Conservation (phyloP, 2,329 filamentous ascomycete genomes). For the Penicillium sp. region DNA sequence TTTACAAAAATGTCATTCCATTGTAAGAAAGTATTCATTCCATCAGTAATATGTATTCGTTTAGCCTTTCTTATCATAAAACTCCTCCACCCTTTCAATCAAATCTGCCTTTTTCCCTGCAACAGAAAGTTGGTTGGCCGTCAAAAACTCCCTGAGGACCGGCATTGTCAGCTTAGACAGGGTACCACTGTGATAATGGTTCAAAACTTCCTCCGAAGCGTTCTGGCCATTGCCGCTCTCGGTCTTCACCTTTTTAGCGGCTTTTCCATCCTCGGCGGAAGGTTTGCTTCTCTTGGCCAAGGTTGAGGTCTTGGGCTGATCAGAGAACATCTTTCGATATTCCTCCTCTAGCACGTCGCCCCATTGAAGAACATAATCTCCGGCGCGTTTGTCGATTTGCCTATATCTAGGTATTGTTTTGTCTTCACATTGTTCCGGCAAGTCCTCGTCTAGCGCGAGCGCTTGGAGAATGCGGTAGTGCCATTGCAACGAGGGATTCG, state of each 20-base stretch:
- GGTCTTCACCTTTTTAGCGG: constrained; percentile 47
- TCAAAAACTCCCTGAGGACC: constrained; percentile 45
- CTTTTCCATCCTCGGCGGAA: constrained; percentile 22
- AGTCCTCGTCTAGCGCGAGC: constrained; percentile 84
- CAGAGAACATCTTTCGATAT: constrained; percentile 41
- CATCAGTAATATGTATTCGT: neutral
- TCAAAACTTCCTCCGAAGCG: constrained; percentile 37
- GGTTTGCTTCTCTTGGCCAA: constrained; percentile 44
- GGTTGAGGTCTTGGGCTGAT: constrained; percentile 40
- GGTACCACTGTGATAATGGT: constrained; percentile 39
- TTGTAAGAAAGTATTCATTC: neutral
- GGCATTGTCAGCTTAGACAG: constrained; percentile 47
- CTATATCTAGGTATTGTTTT: constrained; percentile 78
- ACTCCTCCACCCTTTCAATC: constrained; percentile 47
- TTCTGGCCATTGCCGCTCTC: constrained; percentile 24
- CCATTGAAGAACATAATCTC: constrained; percentile 74
- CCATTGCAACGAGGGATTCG: constrained; percentile 92
- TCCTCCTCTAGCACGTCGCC: constrained; percentile 63
- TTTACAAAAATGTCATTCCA: neutral
- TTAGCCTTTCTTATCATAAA: constrained; percentile 42
- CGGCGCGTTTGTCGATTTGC: constrained; percentile 85
- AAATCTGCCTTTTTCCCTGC: constrained; percentile 50
- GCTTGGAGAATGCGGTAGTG: constrained; percentile 93
- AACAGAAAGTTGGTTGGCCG: constrained; percentile 37
- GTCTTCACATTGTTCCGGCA: constrained; percentile 71